These are phyloP conservation scores for Colletotrichum sp. DNA, from an alignment of 2,329 filamentous ascomycete genomes.

Conservation along the genomic window DNA sequence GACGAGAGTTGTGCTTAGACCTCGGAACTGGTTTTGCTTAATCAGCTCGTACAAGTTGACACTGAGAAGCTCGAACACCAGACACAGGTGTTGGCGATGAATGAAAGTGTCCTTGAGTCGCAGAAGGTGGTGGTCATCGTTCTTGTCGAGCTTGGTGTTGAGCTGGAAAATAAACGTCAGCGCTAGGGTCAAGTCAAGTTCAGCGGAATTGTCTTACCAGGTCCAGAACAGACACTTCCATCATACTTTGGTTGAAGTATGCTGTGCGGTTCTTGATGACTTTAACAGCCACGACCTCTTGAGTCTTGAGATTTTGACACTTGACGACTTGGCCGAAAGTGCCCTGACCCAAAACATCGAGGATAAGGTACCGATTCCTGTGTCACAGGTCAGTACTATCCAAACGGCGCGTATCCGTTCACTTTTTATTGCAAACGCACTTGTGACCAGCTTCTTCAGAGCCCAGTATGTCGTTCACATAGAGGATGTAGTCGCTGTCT, in stretches of 20 bases:
- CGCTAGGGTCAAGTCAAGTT: neutral
- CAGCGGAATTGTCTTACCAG: slow-evolving; percentile 62
- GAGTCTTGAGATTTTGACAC: slow-evolving; percentile 97
- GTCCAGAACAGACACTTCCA: slow-evolving; percentile 98
- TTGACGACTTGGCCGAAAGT: slow-evolving; percentile 99
- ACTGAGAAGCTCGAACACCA: slow-evolving; percentile 95
- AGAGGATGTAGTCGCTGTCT: slow-evolving; percentile 98
- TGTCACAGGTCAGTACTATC: slow-evolving; percentile 13
- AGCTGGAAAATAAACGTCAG: slow-evolving; percentile 59
- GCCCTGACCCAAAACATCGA: slow-evolving; percentile 95
- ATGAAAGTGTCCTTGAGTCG: slow-evolving; percentile 98
- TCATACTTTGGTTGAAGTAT: slow-evolving; percentile 99
- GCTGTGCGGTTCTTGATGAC: slow-evolving; percentile 99
- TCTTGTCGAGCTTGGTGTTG: slow-evolving; percentile 98
- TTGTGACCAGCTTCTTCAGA: slow-evolving; percentile 99
- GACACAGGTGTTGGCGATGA: slow-evolving; percentile 92
- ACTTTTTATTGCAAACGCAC: slow-evolving; percentile 50
- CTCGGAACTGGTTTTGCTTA: slow-evolving; percentile 99
- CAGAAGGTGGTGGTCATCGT: slow-evolving; percentile 95
- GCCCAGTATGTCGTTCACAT: slow-evolving; percentile 97
- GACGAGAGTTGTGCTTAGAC: slow-evolving; percentile 93
- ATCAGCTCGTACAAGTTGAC: slow-evolving; percentile 99
- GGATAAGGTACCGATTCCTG: slow-evolving; percentile 93
- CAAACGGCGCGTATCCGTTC: neutral
- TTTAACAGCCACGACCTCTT: slow-evolving; percentile 98